Base-by-base conservation (phyloP, 2,329 filamentous ascomycete species). In the Fusarium sambucinum region DNA sequence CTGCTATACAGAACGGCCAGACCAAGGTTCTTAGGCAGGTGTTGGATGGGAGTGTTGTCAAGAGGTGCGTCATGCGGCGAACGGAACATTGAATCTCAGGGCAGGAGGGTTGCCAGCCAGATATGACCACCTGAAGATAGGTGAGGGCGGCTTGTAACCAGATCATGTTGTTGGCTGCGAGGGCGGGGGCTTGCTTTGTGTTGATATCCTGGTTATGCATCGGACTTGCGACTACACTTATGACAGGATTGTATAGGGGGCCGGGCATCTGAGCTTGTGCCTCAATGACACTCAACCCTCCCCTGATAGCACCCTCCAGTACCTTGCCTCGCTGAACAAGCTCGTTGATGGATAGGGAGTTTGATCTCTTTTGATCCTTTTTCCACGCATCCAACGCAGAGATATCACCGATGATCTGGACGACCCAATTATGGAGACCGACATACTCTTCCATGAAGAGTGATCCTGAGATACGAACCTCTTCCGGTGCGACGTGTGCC, bases 371-470 rank as follows among this genome's bases (percentile, higher is more conserved):
- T 63, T 80, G 80, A 23, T 81, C 76, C 68, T 83, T 82, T 76
- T 89, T 90, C 83, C 85, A 88, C 2, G 82, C 80, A 52, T 86
- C 82, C 9, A 90, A 79, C 1, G 80, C 74, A 16, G 86, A 79
- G 46, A 87, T 83, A 21, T 87, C 82, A 14, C 83, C 84, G 42
- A 90, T 81, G n/a, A 82, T 77, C 45, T 85, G 76, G 45, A 90
- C 68, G 1, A 83, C 82, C 85, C 86, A 87, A 73, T 89, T 89
- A 44, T 86, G 78, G 61, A 86, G 80, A 3, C 88, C 87, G 40
- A 86, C 76, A 48, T 87, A 83, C 32, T 84, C 81, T 48, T 85
- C 82, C 55, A 89, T 78, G 51, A 79, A 77, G 38, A 84, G 75
- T 2, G 75, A 76, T 1, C 76, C 74, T 1, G 73, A 70, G 13